These are phyloP conservation scores for Epithele typhae DNA, from an alignment of 768 basidiomycete species.

Conservation along the genomic window DNA sequence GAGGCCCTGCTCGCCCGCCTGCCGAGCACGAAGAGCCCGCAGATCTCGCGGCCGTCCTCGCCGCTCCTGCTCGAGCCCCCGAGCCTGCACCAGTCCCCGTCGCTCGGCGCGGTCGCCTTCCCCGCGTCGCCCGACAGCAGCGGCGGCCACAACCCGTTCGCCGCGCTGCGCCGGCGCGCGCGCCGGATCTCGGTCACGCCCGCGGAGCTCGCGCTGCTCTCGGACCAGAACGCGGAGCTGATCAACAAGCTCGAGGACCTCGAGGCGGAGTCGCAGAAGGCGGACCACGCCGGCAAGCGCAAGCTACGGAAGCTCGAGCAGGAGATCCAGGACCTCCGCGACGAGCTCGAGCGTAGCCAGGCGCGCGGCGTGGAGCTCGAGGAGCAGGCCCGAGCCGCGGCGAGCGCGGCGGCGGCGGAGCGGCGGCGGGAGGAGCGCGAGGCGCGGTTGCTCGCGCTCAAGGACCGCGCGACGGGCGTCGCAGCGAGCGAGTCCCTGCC, in stretches of 20 bases:
- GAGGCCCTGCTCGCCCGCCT: conserved; percentile 65
- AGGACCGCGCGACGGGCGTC: conserved; percentile 25
- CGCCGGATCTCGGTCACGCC: conserved; percentile 62
- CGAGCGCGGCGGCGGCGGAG: conserved; percentile 25
- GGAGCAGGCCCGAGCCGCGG: conserved; percentile 47
- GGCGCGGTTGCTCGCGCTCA: conserved; percentile 46
- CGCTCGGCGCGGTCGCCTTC: conserved; percentile 2
- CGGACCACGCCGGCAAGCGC: conserved; percentile 64
- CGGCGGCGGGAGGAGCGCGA: conserved; percentile 37
- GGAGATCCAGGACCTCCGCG: conserved; percentile 70
- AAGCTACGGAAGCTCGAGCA: conserved; percentile 71
- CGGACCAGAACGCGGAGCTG: conserved; percentile 83
- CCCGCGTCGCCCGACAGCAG: conserved; percentile 7
- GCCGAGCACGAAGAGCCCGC: conserved; percentile 26
- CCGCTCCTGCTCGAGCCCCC: conserved; percentile 8
- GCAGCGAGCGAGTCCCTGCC: conserved; percentile 1
- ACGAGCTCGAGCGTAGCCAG: conserved; percentile 75
- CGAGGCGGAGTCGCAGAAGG: conserved; percentile 61
- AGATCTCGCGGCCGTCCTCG: conserved; percentile 21
- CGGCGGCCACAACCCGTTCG: conserved; percentile 1
- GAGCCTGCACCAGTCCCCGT: conserved; percentile 1
- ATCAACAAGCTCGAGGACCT: conserved; percentile 70
- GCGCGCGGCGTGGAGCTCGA: conserved; percentile 68
- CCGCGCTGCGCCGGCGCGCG: conserved; percentile 12
- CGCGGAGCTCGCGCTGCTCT: conserved; percentile 62